Evolutionary conservation across 805 yeast genomes (phyloP), one percentile per base, ranked within the genome.

Genomic region (Jamesozyma spencerorum): DNA sequence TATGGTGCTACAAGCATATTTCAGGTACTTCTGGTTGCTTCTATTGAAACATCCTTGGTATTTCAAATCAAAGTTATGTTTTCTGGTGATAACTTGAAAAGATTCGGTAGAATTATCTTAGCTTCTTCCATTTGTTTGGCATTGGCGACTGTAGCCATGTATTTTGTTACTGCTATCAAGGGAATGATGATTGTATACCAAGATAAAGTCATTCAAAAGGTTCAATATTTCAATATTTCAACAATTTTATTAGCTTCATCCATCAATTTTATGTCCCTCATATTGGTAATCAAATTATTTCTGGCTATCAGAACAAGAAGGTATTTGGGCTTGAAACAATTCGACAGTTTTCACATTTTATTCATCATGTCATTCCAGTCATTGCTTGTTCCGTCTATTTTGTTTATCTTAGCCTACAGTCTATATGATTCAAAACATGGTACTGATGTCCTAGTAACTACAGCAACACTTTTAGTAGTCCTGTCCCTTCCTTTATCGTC

Each of bases 291-390:
- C n/a, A 92, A 90, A 58, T 68, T 92, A 38, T 56, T 69, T 19
- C 40, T 73, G 35, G 95, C 95, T 0, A 72, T 85, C 19, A 70
- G 77, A 42, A 72, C 85, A 4, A 74, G 98, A 59, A 70, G 86
- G 40, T 74, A 65, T 46, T 58, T 88, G 37, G 98, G 98, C 0
- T 65, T 86, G 44, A 77, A 71, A 54, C 95, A 85, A 56, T 85
- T 88, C 54, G 88, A 81, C 46, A 77, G 84, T 19, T 75, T 84
- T 57, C 95, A 86, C 57, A 76, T 87, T 28, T 62, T 92, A 34
- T 63, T 85, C 43, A 81, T 88, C 40, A 85, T 85, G 90, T 66
- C 85, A 0, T 63, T 77, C 12, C 97, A 92, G 60, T 79, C 95
- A 0, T 73, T 88, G 71, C 58, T 87, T 8, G 64, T 85, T 15